phyloP scores from a whole-genome alignment of 2,329 filamentous ascomycete genomes.

The Beauveria varroae region DNA sequence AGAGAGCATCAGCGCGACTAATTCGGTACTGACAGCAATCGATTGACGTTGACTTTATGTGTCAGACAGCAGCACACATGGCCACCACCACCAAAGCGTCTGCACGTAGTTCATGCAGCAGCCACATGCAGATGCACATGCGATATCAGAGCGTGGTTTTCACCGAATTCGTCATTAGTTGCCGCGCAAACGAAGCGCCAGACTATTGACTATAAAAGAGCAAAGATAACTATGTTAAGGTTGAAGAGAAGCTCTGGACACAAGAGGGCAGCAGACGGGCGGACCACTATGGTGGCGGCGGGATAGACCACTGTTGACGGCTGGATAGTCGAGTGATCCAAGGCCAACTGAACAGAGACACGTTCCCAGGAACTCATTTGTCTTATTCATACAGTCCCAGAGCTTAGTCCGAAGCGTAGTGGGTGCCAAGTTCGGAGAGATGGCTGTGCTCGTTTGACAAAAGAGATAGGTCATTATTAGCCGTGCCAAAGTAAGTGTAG shows the following conservation, averaged over 20 bases:
- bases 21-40: too few relatives aligned
- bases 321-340: too few relatives aligned
- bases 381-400: background rate
- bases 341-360: too few relatives aligned
- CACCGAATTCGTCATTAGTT: background rate
- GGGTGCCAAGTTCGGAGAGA: background rate
- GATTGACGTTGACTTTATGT: too few relatives aligned
- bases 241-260: background rate
- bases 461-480: slow-evolving; percentile 15
- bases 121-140: background rate
- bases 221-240: too few relatives aligned
- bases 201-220: background rate
- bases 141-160: background rate
- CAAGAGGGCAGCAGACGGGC: too few relatives aligned
- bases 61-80: background rate
- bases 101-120: background rate
- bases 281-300: too few relatives aligned
- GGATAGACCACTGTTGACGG: too few relatives aligned
- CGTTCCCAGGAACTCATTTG: too few relatives aligned
- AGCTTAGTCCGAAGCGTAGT: background rate
- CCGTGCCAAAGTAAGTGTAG: slow-evolving; percentile 30
- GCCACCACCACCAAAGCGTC: background rate
- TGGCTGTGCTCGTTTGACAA: background rate
- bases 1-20: too few relatives aligned
- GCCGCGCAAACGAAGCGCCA: too few relatives aligned